Evolutionary conservation across 2,329 filamentous ascomycete species (phyloP).

Genomic region (Ambrosiella xylebori): DNA sequence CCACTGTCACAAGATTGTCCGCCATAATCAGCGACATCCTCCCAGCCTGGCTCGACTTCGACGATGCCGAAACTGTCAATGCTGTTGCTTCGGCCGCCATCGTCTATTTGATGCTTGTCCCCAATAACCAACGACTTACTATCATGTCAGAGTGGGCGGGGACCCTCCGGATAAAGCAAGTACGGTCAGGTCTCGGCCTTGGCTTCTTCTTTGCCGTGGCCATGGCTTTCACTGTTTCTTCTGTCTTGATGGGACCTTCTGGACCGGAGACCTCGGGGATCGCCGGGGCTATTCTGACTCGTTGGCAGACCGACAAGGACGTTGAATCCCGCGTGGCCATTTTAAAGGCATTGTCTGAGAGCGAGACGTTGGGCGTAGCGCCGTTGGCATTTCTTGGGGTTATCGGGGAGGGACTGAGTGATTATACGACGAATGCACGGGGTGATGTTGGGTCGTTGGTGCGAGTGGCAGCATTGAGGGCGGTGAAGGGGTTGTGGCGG

Average conservation of each 20-base stretch:
- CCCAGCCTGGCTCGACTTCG: conserved; percentile 26
- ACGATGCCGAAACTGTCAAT: conserved; percentile 33
- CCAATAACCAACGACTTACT: conserved; percentile 20
- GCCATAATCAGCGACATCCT: conserved; percentile 9
- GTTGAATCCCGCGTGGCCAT: conserved; percentile 38
- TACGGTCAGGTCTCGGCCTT: conserved; percentile 24
- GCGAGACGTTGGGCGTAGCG: conserved; percentile 26
- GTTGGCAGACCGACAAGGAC: conserved; percentile 34
- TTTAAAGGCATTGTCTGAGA: conserved; percentile 34
- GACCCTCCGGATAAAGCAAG: conserved; percentile 21
- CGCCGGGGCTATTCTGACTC: conserved; percentile 29
- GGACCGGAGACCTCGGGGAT: conserved; percentile 16
- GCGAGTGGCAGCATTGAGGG: conserved; percentile 62
- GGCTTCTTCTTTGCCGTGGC: conserved; percentile 38
- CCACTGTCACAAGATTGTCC: background rate
- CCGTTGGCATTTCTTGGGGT: conserved; percentile 26
- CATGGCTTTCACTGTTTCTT: conserved; percentile 28
- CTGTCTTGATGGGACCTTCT: background rate
- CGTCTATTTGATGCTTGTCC: conserved; percentile 30
- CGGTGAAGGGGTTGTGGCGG: conserved; percentile 46
- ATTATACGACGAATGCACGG: conserved; percentile 78
- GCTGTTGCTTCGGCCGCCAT: conserved; percentile 34
- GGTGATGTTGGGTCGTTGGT: conserved; percentile 84
- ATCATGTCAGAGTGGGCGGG: conserved; percentile 31
- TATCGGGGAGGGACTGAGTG: conserved; percentile 49